These are phyloP conservation scores for Bolboschoenus planiculmis DNA, from an alignment of 176 grass and related monocot genomes.

Conservation along the genomic window DNA sequence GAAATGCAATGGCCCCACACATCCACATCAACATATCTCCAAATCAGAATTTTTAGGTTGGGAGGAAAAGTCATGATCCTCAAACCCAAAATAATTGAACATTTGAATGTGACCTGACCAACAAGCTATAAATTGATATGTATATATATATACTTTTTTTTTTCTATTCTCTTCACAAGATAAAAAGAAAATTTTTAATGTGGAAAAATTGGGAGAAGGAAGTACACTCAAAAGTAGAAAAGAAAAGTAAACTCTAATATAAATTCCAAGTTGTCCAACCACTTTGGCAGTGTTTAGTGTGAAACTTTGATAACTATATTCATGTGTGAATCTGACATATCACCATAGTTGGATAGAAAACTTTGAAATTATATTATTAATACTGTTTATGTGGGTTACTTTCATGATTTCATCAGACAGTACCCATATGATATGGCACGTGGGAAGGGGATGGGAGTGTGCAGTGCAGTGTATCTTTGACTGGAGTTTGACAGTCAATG, in stretches of 20 bases:
- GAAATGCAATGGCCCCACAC: background rate
- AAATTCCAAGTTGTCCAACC: background rate
- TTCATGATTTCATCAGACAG: no score
- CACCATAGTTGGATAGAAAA: background rate
- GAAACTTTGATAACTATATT: background rate
- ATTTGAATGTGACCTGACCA: background rate
- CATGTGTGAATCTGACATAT: background rate
- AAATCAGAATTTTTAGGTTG: background rate
- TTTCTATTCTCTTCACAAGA: background rate
- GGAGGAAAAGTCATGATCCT: background rate
- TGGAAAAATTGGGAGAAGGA: no score
- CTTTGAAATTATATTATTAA: background rate
- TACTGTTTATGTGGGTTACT: background rate
- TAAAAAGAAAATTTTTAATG: no score
- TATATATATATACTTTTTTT: no score
- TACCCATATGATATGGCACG: no score
- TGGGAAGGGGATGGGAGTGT: background rate
- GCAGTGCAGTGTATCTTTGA: constrained; percentile 11
- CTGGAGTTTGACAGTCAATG: background rate
- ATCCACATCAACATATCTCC: background rate
- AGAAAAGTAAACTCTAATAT: background rate
- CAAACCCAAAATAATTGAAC: background rate
- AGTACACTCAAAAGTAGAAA: background rate
- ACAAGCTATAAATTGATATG: background rate
- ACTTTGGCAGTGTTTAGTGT: background rate